Percentiles rank a stretch among this genome's conserved stretches.
phyloP scores from a whole-genome alignment of 371 early-diverging fungal genomes.

The Mortierella sp. region DNA sequence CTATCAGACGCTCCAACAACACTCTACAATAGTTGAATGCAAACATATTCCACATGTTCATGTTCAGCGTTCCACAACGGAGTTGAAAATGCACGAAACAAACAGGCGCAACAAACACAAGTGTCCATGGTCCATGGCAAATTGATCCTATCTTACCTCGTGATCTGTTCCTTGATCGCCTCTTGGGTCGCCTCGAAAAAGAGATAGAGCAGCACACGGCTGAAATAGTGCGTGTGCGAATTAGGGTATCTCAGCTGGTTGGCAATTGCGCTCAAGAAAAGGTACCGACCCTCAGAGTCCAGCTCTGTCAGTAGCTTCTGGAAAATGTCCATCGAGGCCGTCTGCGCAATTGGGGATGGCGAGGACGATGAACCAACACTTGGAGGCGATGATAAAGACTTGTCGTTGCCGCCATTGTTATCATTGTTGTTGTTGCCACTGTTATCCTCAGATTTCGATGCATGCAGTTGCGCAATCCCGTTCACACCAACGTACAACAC shows the following conservation, averaged over 20 bases:
- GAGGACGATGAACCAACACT: slow-evolving; percentile 15
- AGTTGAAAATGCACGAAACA: too few relatives aligned
- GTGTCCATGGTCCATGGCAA: too few relatives aligned
- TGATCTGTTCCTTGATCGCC: slow-evolving; percentile 92
- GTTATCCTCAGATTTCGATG: slow-evolving; percentile 17
- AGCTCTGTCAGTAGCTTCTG: slow-evolving; percentile 79
- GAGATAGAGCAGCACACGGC: slow-evolving; percentile 84
- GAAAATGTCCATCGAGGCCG: slow-evolving; percentile 86
- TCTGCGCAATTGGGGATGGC: slow-evolving; percentile 70
- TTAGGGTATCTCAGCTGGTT: slow-evolving; percentile 98
- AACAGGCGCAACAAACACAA: too few relatives aligned
- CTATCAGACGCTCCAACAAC: slow-evolving; percentile 94
- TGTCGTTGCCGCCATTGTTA: slow-evolving; percentile 4
- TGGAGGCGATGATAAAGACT: slow-evolving; percentile 14
- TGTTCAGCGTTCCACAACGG: too few relatives aligned
- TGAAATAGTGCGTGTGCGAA: slow-evolving; percentile 95
- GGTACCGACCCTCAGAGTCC: slow-evolving; percentile 91
- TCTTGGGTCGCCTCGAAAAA: slow-evolving; percentile 89
- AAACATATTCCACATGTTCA: too few relatives aligned
- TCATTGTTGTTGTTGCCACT: neutral
- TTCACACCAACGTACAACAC: slow-evolving; percentile 90
- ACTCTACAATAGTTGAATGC: slow-evolving; percentile 79
- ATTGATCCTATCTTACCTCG: slow-evolving; percentile 59
- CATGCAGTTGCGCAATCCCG: slow-evolving; percentile 73
- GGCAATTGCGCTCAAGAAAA: slow-evolving; percentile 91